A percentile compares a stretch with the other conserved stretches of the same genome.
phyloP scores from a whole-genome alignment of 768 basidiomycete genomes.

The Tricholoma bakamatsutake region DNA sequence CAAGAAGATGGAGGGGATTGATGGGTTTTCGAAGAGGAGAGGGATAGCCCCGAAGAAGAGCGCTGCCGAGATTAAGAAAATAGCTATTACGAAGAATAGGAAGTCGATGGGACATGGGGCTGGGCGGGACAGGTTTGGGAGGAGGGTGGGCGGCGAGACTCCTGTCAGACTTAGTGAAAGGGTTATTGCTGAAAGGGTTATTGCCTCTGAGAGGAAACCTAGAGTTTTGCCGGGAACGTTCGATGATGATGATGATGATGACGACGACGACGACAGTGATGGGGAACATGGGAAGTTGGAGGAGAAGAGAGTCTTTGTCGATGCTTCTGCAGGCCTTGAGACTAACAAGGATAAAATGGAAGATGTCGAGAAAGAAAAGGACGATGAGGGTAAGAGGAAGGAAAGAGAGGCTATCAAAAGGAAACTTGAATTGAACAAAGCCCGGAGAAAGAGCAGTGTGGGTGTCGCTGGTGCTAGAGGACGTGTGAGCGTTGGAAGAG shows the following conservation, averaged over 20 bases:
- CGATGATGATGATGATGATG: conserved; percentile 40
- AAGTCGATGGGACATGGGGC: conserved; percentile 39
- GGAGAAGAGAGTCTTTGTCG: conserved; percentile 22
- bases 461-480: conserved; percentile 33
- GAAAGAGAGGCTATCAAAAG: conserved; percentile 55
- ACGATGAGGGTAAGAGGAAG: conserved; percentile 41
- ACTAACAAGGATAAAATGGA: conserved; percentile 26
- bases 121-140: conserved; percentile 19
- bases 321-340: conserved; percentile 15
- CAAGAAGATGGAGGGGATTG: conserved; percentile 74
- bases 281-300: conserved; percentile 37
- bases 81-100: conserved; percentile 35
- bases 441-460: conserved; percentile 64
- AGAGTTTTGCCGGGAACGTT: conserved; percentile 53
- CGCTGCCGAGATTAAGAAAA: conserved; percentile 10
- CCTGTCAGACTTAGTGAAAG: conserved; percentile 27
- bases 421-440: conserved; percentile 61
- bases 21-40: conserved; percentile 30
- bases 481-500: conserved; percentile 34
- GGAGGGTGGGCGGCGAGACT: conserved; percentile 19
- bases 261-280: conserved; percentile 27
- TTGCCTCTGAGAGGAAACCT: conserved; percentile 38
- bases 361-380: conserved; percentile 34
- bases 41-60: conserved; percentile 16
- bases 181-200: conserved; percentile 39